Evolutionary conservation across 176 grass and related monocot genomes (phyloP).

Genomic region (Oryza glumipatula): DNA sequence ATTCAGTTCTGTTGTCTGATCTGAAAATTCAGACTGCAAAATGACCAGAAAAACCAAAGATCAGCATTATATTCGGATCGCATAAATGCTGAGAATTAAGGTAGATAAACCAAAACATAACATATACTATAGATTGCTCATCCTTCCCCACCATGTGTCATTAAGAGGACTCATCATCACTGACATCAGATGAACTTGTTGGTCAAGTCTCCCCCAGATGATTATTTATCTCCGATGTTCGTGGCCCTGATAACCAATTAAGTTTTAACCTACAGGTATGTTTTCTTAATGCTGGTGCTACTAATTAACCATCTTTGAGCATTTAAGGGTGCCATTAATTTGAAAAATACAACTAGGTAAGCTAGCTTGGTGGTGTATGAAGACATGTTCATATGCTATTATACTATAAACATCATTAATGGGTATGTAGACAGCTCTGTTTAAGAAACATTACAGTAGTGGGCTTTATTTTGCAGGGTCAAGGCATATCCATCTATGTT

Average conservation of each 20-base stretch:
- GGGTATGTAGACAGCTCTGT: background rate
- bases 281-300: background rate
- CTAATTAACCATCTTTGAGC: background rate
- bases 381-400: background rate
- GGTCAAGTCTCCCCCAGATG: background rate
- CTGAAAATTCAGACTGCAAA: background rate
- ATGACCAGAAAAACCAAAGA: background rate
- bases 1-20: background rate
- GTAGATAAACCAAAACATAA: background rate
- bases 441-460: constrained; percentile 8
- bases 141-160: background rate
- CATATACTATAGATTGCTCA: background rate
- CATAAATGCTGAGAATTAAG: background rate
- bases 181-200: background rate
- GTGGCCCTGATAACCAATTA: background rate
- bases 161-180: background rate
- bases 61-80: background rate
- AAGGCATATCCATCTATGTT: constrained; percentile 36
- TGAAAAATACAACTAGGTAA: background rate
- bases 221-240: background rate
- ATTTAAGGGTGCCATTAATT: background rate
- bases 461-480: background rate
- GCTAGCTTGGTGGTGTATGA: background rate
- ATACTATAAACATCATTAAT: background rate
- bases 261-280: background rate